These are phyloP conservation scores for Coemansia sp. DNA, from an alignment of 192 early-diverging fungal genomes.

Conservation along the genomic window DNA sequence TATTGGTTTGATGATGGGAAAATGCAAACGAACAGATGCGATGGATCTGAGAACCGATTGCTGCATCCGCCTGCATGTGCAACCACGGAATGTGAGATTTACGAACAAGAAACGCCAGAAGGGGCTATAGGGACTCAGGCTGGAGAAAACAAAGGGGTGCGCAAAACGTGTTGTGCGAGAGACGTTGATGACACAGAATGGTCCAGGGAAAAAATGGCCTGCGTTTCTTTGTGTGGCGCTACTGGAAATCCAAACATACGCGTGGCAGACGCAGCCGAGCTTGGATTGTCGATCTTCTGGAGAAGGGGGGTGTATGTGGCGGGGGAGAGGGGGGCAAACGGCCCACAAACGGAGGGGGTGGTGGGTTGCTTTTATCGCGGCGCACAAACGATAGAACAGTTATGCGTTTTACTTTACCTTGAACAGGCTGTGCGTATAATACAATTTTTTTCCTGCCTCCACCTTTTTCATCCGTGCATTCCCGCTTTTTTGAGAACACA, in stretches of 20 bases:
- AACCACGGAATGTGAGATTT: neutral
- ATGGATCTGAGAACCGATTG: slow-evolving; percentile 1
- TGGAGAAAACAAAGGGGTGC: neutral
- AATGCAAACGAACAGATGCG: neutral
- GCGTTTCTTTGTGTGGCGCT: slow-evolving; percentile 3
- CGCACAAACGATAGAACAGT: neutral
- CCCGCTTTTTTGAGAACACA: slow-evolving; percentile 4
- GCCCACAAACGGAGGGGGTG: neutral
- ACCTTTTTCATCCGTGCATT: slow-evolving; percentile 16
- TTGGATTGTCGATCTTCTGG: no score
- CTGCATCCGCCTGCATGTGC: slow-evolving; percentile 4
- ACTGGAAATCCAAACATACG: neutral
- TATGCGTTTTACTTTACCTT: no score
- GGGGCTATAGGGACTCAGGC: neutral
- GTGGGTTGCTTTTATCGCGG: neutral
- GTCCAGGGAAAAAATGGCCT: neutral
- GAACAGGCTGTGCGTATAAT: neutral
- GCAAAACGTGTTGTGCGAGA: slow-evolving; percentile 1
- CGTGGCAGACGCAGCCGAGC: no score
- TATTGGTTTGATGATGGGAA: neutral
- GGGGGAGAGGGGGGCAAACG: neutral
- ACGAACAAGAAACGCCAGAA: neutral
- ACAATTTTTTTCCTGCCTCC: slow-evolving; percentile 4
- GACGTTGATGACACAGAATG: slow-evolving; percentile 6
- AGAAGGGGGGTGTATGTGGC: no score